Percentiles rank a stretch among this genome's conserved stretches.
These are phyloP conservation scores for Annulohypoxylon nitens DNA, from an alignment of 495 filamentous ascomycete genomes.

Conservation along the genomic window DNA sequence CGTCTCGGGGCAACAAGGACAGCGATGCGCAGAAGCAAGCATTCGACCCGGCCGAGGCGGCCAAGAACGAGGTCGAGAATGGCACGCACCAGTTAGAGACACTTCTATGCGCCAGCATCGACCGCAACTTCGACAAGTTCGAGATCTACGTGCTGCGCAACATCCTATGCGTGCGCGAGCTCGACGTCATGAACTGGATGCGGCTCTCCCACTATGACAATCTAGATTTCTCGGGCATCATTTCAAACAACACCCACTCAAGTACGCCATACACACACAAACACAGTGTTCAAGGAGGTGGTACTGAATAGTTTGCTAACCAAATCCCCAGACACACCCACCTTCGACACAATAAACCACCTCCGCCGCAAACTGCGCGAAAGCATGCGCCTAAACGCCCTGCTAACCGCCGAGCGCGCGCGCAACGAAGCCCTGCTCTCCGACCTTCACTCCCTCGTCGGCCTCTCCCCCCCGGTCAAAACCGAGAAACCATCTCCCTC, in stretches of 20 bases:
- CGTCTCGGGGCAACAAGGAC: conserved; percentile 45
- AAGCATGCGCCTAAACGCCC: conserved; percentile 80
- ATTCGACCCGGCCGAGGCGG: conserved; percentile 63
- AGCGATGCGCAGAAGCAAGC: conserved; percentile 64
- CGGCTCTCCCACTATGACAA: conserved; percentile 86
- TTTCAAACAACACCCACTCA: conserved; percentile 3
- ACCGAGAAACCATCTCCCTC: conserved; percentile 44
- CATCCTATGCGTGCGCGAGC: conserved; percentile 78
- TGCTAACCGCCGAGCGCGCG: conserved; percentile 78
- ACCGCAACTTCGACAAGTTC: conserved; percentile 97
- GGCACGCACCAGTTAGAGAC: conserved; percentile 95
- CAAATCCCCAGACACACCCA: conserved; percentile 60
- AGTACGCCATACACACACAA: conserved; percentile 5
- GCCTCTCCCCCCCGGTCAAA: conserved; percentile 47
- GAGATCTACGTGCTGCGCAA: conserved; percentile 93
- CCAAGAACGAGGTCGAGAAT: conserved; percentile 85
- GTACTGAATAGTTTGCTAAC: conserved; percentile 2
- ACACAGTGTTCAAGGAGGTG: not conserved
- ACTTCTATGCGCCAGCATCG: conserved; percentile 90
- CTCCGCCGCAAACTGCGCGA: conserved; percentile 84
- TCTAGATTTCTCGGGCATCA: conserved; percentile 49
- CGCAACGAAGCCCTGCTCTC: conserved; percentile 79
- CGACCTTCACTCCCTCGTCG: conserved; percentile 71
- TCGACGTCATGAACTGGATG: conserved; percentile 81
- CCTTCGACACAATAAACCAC: conserved; percentile 72